Base-by-base conservation (phyloP, 2,329 filamentous ascomycete species). In the Diaporthe vexans region DNA sequence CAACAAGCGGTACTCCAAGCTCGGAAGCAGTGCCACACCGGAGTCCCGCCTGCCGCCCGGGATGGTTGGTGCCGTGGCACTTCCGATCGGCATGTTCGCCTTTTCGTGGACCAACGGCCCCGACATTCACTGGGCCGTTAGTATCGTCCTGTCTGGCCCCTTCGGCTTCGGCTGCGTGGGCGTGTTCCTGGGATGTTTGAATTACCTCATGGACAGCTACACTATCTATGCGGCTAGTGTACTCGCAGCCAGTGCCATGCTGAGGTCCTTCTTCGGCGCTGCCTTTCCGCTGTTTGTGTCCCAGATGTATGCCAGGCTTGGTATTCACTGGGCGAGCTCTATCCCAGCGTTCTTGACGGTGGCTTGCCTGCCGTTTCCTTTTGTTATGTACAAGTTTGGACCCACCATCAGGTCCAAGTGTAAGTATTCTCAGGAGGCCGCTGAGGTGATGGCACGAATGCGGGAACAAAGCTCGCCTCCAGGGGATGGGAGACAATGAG, bases 171-270 rank as follows among this genome's bases (percentile, higher is more conserved):
- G 88, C 5, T 80, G 88, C 51, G 89, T 93, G 3, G 81, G 92
- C 33, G 90, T 94, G 52, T 94, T 94, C 84, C 82, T 94, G 26
- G 86, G 86, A 5, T 83, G 91, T 59, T 87, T 91, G 79, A 92
- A 91, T 82, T 94, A 93, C 82, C 86, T 94, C 19, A 89, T 94
- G 76, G 92, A 94, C 79, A 85, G 90, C 9, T 91, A 94, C 81
- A 92, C 92, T 70, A 92, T 95, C 78, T 96, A 92, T 76, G 94
- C 94, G 0, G 94, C 94, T 0, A 94, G 91, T 0, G 93, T 92
- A 0, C 85, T 95, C 13, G 94, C 94, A 1, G 93, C 93, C 61
- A 94, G 92, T 81, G 88, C 91, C 2, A 90, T 95, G 37, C 84
- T 95, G 21, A 90, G 94, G 74, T 94, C 92, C 0, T 83, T 94